phyloP scores from a whole-genome alignment of 176 grass and related monocot genomes.

The Phoenix dactylifera region DNA sequence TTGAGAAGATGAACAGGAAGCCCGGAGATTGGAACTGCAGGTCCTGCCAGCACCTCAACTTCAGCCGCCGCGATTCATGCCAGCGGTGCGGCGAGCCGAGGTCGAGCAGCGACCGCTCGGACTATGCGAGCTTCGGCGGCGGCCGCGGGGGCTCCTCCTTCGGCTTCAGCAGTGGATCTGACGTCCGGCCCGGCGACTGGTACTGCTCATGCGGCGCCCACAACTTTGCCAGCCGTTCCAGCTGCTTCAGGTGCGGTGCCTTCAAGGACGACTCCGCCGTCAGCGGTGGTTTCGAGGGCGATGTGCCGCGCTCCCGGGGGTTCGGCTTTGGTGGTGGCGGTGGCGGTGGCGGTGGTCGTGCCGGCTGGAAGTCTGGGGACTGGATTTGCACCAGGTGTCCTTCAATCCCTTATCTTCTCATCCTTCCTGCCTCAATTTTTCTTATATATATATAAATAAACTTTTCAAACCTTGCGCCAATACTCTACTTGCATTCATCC shows the following conservation, averaged over 20 bases:
- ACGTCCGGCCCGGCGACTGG: slow-evolving; percentile 18
- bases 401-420: not conserved
- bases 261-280: slow-evolving; percentile 8
- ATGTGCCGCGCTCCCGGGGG: not conserved
- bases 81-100: slow-evolving; percentile 2
- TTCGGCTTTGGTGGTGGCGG: not conserved
- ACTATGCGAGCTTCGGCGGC: not conserved
- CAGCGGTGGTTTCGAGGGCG: slow-evolving; percentile 5
- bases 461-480: too few species aligned
- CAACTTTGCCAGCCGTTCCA: slow-evolving; percentile 21
- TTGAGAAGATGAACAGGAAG: slow-evolving; percentile 18
- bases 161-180: slow-evolving; percentile 1
- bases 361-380: slow-evolving; percentile 17
- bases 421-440: too few species aligned
- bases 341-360: not conserved
- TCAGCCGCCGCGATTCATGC: slow-evolving; percentile 12
- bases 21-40: slow-evolving; percentile 18
- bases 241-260: slow-evolving; percentile 11
- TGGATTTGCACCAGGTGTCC: slow-evolving; percentile 18
- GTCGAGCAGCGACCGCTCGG: not conserved
- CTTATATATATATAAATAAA: too few species aligned
- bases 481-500: too few species aligned
- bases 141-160: slow-evolving; percentile 8
- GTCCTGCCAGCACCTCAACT: slow-evolving; percentile 19
- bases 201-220: slow-evolving; percentile 17